These are phyloP conservation scores for Amanita pallidorosea DNA, from an alignment of 768 basidiomycete species.

Conservation along the genomic window DNA sequence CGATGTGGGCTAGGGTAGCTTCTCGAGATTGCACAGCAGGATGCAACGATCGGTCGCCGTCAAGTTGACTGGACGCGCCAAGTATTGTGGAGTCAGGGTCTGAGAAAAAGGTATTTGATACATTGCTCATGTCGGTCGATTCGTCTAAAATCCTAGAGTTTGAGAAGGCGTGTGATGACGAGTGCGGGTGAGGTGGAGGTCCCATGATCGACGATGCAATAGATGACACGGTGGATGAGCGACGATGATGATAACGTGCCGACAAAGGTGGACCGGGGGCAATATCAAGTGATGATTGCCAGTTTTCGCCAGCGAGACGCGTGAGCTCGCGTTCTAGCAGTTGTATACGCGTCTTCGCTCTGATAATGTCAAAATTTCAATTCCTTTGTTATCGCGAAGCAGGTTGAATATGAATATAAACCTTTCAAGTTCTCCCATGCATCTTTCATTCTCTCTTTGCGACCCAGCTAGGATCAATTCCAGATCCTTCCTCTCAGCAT, in stretches of 20 bases:
- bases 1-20: constrained; percentile 47
- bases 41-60: constrained; percentile 7
- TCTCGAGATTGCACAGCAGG: constrained; percentile 16
- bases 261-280: constrained; percentile 2
- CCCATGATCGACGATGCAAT: constrained; percentile 7
- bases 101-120: constrained; percentile 5
- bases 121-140: neutral
- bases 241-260: neutral
- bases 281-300: constrained; percentile 34
- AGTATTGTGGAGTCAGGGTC: constrained; percentile 4
- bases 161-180: neutral
- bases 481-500: constrained; percentile 66
- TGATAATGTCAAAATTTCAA: constrained; percentile 10
- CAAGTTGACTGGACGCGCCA: constrained; percentile 3
- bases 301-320: constrained; percentile 67
- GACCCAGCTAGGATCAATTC: constrained; percentile 73
- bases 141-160: neutral
- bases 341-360: constrained; percentile 62
- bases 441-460: constrained; percentile 76
- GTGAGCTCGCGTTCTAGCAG: constrained; percentile 63
- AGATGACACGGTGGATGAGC: constrained; percentile 4
- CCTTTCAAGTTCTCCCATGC: constrained; percentile 76
- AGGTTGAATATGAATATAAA: neutral
- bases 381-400: neutral
- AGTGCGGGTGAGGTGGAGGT: constrained; percentile 2